phyloP scores from a whole-genome alignment of 495 filamentous ascomycete genomes.

The Corynascus novoguineensis region DNA sequence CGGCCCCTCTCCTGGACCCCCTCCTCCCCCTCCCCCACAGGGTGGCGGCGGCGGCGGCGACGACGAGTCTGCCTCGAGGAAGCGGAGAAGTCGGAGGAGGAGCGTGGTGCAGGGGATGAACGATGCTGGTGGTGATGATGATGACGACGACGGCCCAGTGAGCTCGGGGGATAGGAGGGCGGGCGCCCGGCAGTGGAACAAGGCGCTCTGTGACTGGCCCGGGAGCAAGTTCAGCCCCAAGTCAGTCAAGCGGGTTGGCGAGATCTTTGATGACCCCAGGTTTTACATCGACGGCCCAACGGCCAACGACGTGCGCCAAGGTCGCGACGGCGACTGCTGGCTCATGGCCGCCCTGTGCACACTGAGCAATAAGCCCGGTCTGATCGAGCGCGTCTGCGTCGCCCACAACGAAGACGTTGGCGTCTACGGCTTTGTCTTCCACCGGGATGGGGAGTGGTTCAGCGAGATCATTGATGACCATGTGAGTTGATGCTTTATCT shows the following conservation, averaged over 20 bases:
- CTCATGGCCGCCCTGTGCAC: slow-evolving; percentile 82
- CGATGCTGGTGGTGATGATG: neutral
- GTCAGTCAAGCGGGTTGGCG: slow-evolving; percentile 63
- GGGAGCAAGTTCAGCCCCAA: slow-evolving; percentile 44
- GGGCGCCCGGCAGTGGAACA: neutral
- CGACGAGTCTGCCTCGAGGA: neutral
- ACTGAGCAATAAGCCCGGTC: slow-evolving; percentile 68
- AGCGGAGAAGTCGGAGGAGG: neutral
- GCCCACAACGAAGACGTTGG: slow-evolving; percentile 71
- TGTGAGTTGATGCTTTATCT: slow-evolving; percentile 13
- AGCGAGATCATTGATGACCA: slow-evolving; percentile 79
- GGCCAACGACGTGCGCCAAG: slow-evolving; percentile 77
- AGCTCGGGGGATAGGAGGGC: neutral
- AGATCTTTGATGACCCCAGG: slow-evolving; percentile 81
- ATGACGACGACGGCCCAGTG: neutral
- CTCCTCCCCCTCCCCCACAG: too few relatives aligned
- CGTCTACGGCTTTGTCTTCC: slow-evolving; percentile 92
- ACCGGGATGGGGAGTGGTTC: slow-evolving; percentile 89
- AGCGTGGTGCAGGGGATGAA: neutral
- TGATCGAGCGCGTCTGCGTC: slow-evolving; percentile 83
- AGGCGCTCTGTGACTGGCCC: neutral
- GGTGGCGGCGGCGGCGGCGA: neutral
- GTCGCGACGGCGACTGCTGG: slow-evolving; percentile 85
- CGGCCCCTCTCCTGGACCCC: too few relatives aligned
- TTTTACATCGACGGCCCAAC: slow-evolving; percentile 81